Percentiles rank a stretch among this genome's conserved stretches.
Evolutionary conservation across 176 grass and related monocot species (phyloP).

Genomic region (Otatea glauca): DNA sequence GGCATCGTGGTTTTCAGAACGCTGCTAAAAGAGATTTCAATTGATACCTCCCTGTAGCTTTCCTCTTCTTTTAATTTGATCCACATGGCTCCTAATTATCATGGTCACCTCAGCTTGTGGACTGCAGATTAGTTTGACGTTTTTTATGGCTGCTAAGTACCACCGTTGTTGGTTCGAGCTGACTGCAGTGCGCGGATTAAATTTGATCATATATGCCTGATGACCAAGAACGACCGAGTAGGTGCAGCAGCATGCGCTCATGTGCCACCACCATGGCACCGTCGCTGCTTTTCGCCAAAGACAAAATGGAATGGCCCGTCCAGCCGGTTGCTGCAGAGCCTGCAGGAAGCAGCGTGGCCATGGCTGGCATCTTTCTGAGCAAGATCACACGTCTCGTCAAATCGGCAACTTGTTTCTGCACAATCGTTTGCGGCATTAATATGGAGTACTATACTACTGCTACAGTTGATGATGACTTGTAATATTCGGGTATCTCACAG

Average conservation of each 20-base stretch:
- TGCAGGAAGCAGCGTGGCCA: too few relatives aligned
- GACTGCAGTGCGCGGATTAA: too few relatives aligned
- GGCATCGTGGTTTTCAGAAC: background rate
- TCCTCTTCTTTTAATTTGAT: background rate
- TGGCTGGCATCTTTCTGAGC: too few relatives aligned
- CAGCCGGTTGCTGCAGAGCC: too few relatives aligned
- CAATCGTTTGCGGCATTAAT: background rate
- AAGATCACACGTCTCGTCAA: background rate
- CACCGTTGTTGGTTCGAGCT: too few relatives aligned
- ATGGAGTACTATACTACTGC: background rate
- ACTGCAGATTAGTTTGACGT: background rate
- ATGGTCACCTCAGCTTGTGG: background rate
- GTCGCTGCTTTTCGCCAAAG: too few relatives aligned
- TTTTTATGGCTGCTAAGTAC: too few relatives aligned
- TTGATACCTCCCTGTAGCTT: background rate
- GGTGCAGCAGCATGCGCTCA: too few relatives aligned
- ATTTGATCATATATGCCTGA: too few relatives aligned
- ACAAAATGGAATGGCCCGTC: too few relatives aligned
- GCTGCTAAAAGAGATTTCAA: background rate
- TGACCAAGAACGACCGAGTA: too few relatives aligned
- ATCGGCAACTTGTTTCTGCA: background rate
- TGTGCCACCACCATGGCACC: too few relatives aligned
- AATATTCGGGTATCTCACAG: background rate
- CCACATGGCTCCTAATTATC: background rate
- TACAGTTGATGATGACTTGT: background rate